phyloP scores from a whole-genome alignment of 345 rosid genomes.

The Kandelia obovata region DNA sequence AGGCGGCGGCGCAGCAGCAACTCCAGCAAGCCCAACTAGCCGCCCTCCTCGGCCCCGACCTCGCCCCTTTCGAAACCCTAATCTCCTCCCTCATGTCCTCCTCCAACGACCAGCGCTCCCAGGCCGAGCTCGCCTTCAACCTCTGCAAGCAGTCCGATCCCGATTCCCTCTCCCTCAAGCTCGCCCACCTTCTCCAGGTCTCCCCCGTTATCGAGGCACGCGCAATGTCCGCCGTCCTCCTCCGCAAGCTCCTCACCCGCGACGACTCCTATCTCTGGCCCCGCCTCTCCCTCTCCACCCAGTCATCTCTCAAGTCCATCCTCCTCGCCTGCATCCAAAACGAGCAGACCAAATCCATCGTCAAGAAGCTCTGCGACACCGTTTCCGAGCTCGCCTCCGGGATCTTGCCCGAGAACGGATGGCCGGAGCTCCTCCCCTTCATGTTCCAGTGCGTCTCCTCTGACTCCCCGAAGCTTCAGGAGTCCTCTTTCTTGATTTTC shows the following conservation, averaged over 20 bases:
- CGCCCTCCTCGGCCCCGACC: conserved; percentile 68
- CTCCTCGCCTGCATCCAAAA: conserved; percentile 67
- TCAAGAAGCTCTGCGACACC: conserved; percentile 81
- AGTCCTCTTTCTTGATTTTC: conserved; percentile 74
- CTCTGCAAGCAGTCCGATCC: conserved; percentile 84
- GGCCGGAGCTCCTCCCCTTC: conserved; percentile 93
- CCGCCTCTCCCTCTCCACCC: conserved; percentile 55
- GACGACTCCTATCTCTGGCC: conserved; percentile 89
- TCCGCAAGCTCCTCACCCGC: conserved; percentile 85
- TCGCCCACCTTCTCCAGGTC: conserved; percentile 70
- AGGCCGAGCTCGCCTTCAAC: conserved; percentile 83
- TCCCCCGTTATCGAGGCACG: conserved; percentile 68
- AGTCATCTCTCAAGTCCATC: conserved; percentile 63
- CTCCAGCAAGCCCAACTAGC: conserved; percentile 64
- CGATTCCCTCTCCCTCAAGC: conserved; percentile 69
- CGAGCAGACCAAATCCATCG: conserved; percentile 63
- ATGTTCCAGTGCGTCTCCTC: conserved; percentile 88
- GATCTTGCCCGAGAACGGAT: conserved; percentile 67
- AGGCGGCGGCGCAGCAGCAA: conserved; percentile 28
- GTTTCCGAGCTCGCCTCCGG: conserved; percentile 82
- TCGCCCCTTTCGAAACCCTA: conserved; percentile 70
- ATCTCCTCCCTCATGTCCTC: conserved; percentile 82
- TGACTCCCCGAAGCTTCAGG: conserved; percentile 69
- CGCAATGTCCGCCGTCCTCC: conserved; percentile 93
- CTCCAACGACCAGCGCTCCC: conserved; percentile 86